These are phyloP conservation scores for baker's yeast (Saccharomyces cerevisiae) DNA, from an alignment of 805 yeast genomes.

Conservation along the genomic window DNA sequence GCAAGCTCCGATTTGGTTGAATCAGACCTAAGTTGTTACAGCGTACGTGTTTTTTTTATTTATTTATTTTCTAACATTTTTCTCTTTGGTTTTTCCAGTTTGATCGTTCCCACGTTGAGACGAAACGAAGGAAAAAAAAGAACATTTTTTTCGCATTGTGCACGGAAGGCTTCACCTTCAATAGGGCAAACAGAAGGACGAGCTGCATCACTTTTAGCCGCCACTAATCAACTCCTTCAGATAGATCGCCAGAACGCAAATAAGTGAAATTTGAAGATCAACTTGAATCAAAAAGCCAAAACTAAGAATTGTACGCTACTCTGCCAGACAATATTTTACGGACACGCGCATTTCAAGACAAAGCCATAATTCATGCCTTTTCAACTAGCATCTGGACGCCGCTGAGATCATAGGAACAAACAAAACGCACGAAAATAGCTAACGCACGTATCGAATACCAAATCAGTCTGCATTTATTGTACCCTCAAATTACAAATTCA, in stretches of 20 bases:
- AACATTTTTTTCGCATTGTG: background rate
- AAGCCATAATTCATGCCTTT: background rate
- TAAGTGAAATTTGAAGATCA: background rate
- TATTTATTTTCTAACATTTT: background rate
- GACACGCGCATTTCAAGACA: background rate
- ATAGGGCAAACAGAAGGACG: background rate
- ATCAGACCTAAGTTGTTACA: background rate
- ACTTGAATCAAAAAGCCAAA: background rate
- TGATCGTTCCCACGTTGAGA: background rate
- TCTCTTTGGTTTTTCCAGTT: background rate
- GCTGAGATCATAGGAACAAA: background rate
- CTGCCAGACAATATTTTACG: background rate
- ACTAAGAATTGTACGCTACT: background rate
- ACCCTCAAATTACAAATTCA: no score
- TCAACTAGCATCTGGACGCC: background rate
- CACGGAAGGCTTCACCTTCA: conserved; percentile 1
- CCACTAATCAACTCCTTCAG: background rate
- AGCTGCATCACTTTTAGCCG: background rate
- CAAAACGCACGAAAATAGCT: background rate
- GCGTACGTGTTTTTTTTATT: conserved; percentile 1
- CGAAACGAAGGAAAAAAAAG: background rate
- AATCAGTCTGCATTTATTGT: no score
- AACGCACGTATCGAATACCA: background rate
- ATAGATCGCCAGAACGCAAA: background rate
- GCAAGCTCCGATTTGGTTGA: background rate